These are phyloP conservation scores for Leptographium wingfieldii DNA, from an alignment of 2,329 filamentous ascomycete genomes.

Conservation along the genomic window DNA sequence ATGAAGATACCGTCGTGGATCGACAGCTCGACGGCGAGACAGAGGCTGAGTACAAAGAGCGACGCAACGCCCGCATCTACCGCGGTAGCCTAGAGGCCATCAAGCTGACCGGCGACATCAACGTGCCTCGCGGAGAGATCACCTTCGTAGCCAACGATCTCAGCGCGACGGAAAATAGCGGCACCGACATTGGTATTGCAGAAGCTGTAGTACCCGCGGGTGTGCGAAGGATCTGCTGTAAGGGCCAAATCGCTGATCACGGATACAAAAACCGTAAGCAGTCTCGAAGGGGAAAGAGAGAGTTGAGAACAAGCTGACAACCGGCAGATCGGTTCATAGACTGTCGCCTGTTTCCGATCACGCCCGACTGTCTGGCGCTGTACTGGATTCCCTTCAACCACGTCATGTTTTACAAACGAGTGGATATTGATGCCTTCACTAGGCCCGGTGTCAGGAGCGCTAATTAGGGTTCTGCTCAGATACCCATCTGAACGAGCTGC, in stretches of 20 bases:
- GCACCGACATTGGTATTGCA: slow-evolving; percentile 26
- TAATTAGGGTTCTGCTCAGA: not conserved
- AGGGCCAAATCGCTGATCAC: slow-evolving; percentile 63
- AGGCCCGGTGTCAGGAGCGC: not conserved
- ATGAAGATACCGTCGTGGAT: not conserved
- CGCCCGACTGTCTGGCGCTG: slow-evolving; percentile 64
- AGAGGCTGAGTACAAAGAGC: slow-evolving; percentile 30
- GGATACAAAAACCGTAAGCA: slow-evolving; percentile 60
- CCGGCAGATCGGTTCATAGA: slow-evolving; percentile 57
- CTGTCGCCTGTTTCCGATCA: slow-evolving; percentile 66
- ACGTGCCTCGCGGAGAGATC: slow-evolving; percentile 75
- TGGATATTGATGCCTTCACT: slow-evolving; percentile 40
- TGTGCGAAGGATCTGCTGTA: slow-evolving; percentile 57
- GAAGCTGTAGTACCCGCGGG: slow-evolving; percentile 60
- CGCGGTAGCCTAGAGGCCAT: slow-evolving; percentile 65
- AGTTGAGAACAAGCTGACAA: not conserved
- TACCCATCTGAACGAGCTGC: no score
- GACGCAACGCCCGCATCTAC: slow-evolving; percentile 37
- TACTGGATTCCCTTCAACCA: slow-evolving; percentile 59
- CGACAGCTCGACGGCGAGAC: slow-evolving; percentile 28
- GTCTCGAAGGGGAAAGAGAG: no score
- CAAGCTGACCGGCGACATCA: slow-evolving; percentile 84
- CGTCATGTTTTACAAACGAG: slow-evolving; percentile 47
- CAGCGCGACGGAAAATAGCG: slow-evolving; percentile 39
- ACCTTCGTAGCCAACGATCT: slow-evolving; percentile 75